Evolutionary conservation across 2,329 filamentous ascomycete genomes (phyloP), one percentile per base, ranked within the genome.

Genomic region (Metarhizium guizhouense): DNA sequence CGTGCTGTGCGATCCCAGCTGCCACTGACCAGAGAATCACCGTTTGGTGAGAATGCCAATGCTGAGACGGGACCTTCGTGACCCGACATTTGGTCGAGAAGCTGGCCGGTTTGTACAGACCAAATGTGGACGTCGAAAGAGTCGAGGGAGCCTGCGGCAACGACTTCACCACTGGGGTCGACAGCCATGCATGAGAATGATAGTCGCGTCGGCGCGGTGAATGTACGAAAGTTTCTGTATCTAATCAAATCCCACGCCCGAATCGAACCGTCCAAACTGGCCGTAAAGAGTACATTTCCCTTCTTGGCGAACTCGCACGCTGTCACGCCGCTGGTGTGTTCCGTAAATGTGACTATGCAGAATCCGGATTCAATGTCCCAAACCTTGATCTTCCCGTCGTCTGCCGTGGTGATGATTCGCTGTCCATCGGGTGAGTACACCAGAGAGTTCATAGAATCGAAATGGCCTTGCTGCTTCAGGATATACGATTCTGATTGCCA

Each of bases 401-500:
- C 95, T 2, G 94, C 89, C 2, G 90, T 88, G 0, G 94, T 99
- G 57, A 99, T 87, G 60, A 99, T 90, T 43, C 88, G 86, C 66
- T 95, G 90, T 4, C 94, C 93, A 65, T 96, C 93, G 0, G 94
- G 92, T 5, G 94, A 93, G 72, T 97, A 99, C 8, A 88, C 87
- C 4, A 99, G 78, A 0, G 91, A 83, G 70, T 97, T 97, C 83
- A 97, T 92, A 2, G 90, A 88, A 69, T 99, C 94, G 61, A 96
- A 92, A 72, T 99, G 94, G 0, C 93, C 94, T 71, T 97, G 94
- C 67, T 99, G 94, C 73, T 99, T 99, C 51, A 99, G 77, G 57
- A 99, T 95, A 70, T 99, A 99, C 6, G 93, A 97, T 71, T 99
- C 95, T 0, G 94, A 99, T 68, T 97, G 93, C 92, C 95, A 99